Percentiles rank a stretch among this genome's conserved stretches.
These are phyloP conservation scores for Pseudoscleropodium purum DNA, from an alignment of 225 moss, liverwort and hornwort species.

Conservation along the genomic window DNA sequence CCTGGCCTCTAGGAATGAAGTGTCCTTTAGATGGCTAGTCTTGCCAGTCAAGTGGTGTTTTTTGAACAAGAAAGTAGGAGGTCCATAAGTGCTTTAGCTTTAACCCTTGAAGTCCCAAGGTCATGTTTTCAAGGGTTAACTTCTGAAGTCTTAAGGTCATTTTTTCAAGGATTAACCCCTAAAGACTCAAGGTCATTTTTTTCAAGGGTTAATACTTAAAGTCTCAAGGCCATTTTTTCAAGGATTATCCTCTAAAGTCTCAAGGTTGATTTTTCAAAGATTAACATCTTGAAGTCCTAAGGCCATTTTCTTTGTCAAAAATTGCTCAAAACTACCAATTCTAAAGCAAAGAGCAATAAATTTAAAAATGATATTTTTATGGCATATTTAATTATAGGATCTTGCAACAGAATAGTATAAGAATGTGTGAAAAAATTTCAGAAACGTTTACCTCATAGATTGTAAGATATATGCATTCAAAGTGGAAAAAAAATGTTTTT, in stretches of 20 bases:
- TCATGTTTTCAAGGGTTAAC: background rate
- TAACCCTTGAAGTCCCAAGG: background rate
- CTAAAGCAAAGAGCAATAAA: background rate
- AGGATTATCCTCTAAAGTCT: too few species aligned
- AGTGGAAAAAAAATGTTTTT: too few species aligned
- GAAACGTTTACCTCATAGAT: background rate
- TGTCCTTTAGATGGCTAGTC: too few species aligned
- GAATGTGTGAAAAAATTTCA: background rate
- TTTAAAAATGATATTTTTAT: background rate
- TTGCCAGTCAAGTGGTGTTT: background rate
- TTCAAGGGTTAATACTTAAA: too few species aligned
- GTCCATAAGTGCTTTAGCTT: fast-evolving
- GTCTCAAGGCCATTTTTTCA: too few species aligned
- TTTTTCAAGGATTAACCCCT: fast-evolving
- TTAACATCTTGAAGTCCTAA: too few species aligned
- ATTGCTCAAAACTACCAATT: background rate
- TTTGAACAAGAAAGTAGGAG: background rate
- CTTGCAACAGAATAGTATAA: background rate
- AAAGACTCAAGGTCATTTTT: background rate
- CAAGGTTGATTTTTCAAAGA: background rate
- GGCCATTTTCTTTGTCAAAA: background rate
- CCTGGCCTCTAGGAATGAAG: too few species aligned
- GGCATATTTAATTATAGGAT: background rate
- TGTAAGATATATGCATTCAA: background rate
- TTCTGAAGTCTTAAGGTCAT: fast-evolving